These are phyloP conservation scores for Thermomucor indicae-seudaticae DNA, from an alignment of 371 early-diverging fungal genomes.

Conservation along the genomic window DNA sequence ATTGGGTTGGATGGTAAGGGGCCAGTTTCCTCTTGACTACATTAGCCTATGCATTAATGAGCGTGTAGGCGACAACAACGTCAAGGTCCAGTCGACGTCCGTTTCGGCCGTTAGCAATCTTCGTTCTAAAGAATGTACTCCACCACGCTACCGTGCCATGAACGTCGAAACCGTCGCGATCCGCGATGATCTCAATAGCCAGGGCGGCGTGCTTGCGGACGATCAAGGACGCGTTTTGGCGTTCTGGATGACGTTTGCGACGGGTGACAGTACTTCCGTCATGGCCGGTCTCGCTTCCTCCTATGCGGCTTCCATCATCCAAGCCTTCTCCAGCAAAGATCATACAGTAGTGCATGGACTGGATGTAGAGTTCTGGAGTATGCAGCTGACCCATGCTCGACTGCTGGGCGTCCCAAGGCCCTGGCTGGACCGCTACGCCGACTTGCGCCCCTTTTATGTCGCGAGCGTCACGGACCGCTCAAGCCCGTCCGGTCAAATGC, in stretches of 20 bases:
- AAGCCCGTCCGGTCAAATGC: slow-evolving; percentile 48
- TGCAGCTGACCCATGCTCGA: slow-evolving; percentile 75
- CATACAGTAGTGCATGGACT: slow-evolving; percentile 46
- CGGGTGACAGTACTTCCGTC: slow-evolving; percentile 51
- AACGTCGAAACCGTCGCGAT: slow-evolving; percentile 75
- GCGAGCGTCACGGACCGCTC: slow-evolving; percentile 55
- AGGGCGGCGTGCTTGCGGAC: slow-evolving; percentile 73
- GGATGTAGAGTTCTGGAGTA: slow-evolving; percentile 74
- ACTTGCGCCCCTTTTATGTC: slow-evolving; percentile 63
- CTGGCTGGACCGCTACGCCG: slow-evolving; percentile 67
- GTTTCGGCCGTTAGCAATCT: slow-evolving; percentile 50
- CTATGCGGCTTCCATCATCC: slow-evolving; percentile 27
- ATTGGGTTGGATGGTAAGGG: slow-evolving; percentile 59
- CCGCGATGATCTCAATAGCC: slow-evolving; percentile 54
- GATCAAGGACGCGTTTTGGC: slow-evolving; percentile 66
- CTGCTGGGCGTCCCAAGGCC: slow-evolving; percentile 70
- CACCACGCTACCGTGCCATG: slow-evolving; percentile 68
- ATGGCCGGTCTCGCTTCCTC: slow-evolving; percentile 55
- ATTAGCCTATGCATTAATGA: too few species aligned
- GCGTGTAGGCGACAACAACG: slow-evolving; percentile 37
- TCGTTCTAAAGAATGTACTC: slow-evolving; percentile 53
- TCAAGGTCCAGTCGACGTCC: slow-evolving; percentile 50
- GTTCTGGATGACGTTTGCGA: slow-evolving; percentile 71
- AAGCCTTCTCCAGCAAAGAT: slow-evolving; percentile 27
- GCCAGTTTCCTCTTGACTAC: neutral